Evolutionary conservation across 768 basidiomycete species (phyloP).

Genomic region (Podaxis pistillaris): DNA sequence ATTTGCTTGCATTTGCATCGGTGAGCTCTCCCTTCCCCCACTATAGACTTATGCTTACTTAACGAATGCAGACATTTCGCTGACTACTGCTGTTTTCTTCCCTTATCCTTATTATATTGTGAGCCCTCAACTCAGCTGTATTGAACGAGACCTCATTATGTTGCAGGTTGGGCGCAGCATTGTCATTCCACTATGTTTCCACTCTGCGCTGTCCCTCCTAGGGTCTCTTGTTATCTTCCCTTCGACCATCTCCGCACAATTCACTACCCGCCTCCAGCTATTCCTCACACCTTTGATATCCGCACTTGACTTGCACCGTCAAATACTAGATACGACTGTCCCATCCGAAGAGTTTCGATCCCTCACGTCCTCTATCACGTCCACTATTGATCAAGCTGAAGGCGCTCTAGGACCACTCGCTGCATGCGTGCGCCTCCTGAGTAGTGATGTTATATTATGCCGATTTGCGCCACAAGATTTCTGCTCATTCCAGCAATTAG

Average conservation of each 20-base stretch:
- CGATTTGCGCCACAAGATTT: conserved; percentile 63
- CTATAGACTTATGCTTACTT: background rate
- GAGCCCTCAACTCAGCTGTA: conserved; percentile 11
- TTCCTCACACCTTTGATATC: conserved; percentile 48
- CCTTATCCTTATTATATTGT: conserved; percentile 65
- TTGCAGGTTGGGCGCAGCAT: conserved; percentile 47
- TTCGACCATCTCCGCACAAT: conserved; percentile 56
- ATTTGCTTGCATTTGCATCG: conserved; percentile 59
- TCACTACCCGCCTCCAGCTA: conserved; percentile 45
- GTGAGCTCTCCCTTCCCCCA: conserved; percentile 29
- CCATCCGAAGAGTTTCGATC: conserved; percentile 37
- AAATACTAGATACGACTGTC: conserved; percentile 42
- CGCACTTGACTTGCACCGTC: conserved; percentile 44
- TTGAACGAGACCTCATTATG: background rate
- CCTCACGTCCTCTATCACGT: conserved; percentile 28
- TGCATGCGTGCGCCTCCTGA: conserved; percentile 50
- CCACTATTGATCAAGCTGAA: conserved; percentile 40
- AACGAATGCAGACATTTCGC: conserved; percentile 45
- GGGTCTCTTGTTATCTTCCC: conserved; percentile 61
- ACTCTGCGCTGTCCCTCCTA: conserved; percentile 54
- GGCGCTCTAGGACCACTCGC: conserved; percentile 50
- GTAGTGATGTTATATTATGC: conserved; percentile 56
- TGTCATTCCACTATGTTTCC: conserved; percentile 56
- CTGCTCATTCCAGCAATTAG: conserved; percentile 43
- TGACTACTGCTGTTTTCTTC: conserved; percentile 57